Evolutionary conservation across 2,329 filamentous ascomycete species (phyloP), one percentile per base, ranked within the genome.

Genomic region (Ophiosphaerella narmari): DNA sequence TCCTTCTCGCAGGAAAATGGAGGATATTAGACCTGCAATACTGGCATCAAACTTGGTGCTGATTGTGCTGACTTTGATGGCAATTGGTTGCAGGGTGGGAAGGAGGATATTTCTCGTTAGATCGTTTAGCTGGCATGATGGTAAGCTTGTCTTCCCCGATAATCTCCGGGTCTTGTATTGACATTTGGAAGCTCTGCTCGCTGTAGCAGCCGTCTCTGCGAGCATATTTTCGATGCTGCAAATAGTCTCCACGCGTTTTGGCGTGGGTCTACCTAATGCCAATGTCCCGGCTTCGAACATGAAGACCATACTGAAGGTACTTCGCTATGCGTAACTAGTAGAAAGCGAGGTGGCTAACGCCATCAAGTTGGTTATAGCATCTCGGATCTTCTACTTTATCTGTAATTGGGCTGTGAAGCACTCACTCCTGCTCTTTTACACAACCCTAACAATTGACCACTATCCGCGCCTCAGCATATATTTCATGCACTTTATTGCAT

Each of bases 331-430:
- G 11, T 11, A 18, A 23, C 18, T 12, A 7, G 26, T 16, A 16
- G 7, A n/a, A 23, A 39, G 9, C 1, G 14, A 9, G n/a, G 21
- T 26, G 11, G 26, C 7, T 35, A 32, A 37, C 14, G 5, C 12
- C 4, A 2, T 2, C 11, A 16, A 66, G 58, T 36, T 65, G 21
- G 43, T 52, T 43, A 62, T 61, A 60, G 69, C 55, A 9, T 57
- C 65, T 5, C 55, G 59, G 14, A 51, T 68, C 16, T 74, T 74
- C 55, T 76, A 76, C 57, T 73, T 74, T 50, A 48, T 62, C 37
- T 73, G 71, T 45, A 74, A 75, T 46, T 74, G 73, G 67, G 69
- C 66, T 39, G 65, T 76, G 51, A 75, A 76, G 57, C 63, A 75
- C 36, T 73, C 72, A 0, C 63, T 76, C 7, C 64, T 76, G 7